Conservation (phyloP, 257 asterid genomes). For the Perilla frutescens region DNA sequence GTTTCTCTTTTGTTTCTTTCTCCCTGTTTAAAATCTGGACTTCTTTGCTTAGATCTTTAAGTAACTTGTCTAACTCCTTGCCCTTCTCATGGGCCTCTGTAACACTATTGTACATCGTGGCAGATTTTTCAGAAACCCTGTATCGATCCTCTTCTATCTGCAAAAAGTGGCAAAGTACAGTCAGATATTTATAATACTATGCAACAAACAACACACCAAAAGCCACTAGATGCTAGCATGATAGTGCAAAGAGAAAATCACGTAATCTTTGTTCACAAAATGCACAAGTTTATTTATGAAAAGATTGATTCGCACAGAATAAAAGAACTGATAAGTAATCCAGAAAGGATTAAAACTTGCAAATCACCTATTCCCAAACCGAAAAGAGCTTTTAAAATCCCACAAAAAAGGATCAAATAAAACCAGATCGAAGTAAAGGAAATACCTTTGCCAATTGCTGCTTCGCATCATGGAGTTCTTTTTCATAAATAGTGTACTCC, state of each 20-base stretch:
- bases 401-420: slow-evolving; percentile 26
- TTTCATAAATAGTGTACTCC: slow-evolving; percentile 89
- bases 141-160: slow-evolving; percentile 88
- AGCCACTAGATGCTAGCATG: slow-evolving; percentile 16
- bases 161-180: slow-evolving; percentile 32
- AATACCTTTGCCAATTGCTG: slow-evolving; percentile 78
- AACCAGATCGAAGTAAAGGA: slow-evolving; percentile 14
- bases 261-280: not conserved
- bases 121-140: slow-evolving; percentile 71
- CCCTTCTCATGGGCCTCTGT: slow-evolving; percentile 79
- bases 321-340: not conserved
- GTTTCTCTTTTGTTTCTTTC: slow-evolving; percentile 88
- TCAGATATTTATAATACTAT: slow-evolving; percentile 28
- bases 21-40: slow-evolving; percentile 79
- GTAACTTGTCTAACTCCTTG: slow-evolving; percentile 78
- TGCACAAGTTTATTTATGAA: not conserved
- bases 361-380: slow-evolving; percentile 17
- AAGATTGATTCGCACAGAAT: not conserved
- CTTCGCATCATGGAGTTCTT: slow-evolving; percentile 94
- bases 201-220: slow-evolving; percentile 20
- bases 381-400: not conserved
- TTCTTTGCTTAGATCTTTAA: slow-evolving; percentile 82
- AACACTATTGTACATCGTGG: slow-evolving; percentile 69
- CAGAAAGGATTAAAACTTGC: not conserved
- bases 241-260: slow-evolving; percentile 1